Evolutionary conservation across 257 asterid species (phyloP).

Genomic region (Eustoma russellianum): DNA sequence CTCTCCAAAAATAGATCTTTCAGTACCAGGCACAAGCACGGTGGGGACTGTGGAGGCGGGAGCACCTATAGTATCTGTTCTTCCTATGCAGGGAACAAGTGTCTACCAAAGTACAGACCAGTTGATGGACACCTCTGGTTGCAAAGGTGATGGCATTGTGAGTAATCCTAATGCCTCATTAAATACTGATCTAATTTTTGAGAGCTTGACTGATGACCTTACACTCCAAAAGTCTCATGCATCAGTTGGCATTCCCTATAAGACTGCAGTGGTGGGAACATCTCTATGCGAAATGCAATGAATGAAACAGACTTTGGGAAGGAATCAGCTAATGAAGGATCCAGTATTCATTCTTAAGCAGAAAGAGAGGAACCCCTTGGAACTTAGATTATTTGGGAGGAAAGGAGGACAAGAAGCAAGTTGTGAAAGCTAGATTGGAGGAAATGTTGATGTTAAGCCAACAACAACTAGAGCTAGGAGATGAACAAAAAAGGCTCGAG

Average conservation of each 20-base stretch:
- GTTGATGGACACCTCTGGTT: constrained; percentile 11
- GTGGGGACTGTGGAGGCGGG: constrained; percentile 21
- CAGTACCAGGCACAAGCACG: constrained; percentile 15
- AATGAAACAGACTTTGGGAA: constrained; percentile 18
- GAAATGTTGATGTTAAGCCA: constrained; percentile 49
- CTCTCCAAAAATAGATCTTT: constrained; percentile 9
- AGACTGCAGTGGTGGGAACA: constrained; percentile 14
- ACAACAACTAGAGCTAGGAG: constrained; percentile 61
- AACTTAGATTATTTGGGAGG: constrained; percentile 15
- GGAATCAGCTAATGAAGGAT: constrained; percentile 21
- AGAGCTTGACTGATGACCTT: constrained; percentile 14
- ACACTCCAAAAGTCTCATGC: constrained; percentile 19
- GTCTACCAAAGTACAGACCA: constrained; percentile 15
- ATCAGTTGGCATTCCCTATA: constrained; percentile 11
- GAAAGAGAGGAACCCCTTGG: constrained; percentile 16
- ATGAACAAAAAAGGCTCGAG: constrained; percentile 73
- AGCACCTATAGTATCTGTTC: constrained; percentile 12
- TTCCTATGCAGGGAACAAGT: no score
- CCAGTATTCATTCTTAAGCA: constrained; percentile 13
- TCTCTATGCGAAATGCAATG: constrained; percentile 20
- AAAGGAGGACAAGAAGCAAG: constrained; percentile 27
- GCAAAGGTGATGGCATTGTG: constrained; percentile 13
- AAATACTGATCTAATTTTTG: constrained; percentile 14
- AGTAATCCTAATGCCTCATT: constrained; percentile 8
- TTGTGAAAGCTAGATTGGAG: constrained; percentile 42